A percentile compares a stretch with the other conserved stretches of the same genome.
Conservation (phyloP, 306 rosid species). For the Acacia confusa region DNA sequence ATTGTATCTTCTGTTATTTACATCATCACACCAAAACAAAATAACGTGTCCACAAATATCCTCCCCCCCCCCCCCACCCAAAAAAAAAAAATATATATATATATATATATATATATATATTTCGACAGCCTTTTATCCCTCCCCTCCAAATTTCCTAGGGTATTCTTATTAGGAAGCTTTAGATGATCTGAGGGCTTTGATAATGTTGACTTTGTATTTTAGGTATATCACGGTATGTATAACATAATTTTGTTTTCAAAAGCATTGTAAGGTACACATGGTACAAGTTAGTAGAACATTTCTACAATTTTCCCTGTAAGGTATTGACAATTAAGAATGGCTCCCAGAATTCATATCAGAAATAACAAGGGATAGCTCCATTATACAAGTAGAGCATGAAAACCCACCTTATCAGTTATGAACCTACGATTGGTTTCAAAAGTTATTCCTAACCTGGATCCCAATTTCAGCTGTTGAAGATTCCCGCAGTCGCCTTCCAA, state of each 20-base stretch:
- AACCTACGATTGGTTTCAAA: conserved; percentile 27
- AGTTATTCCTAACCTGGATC: conserved; percentile 72
- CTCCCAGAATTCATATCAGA: neutral
- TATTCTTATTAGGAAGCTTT: neutral
- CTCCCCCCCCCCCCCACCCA: too few relatives aligned
- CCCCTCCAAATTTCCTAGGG: neutral
- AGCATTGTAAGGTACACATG: neutral
- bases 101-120: too few relatives aligned
- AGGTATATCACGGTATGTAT: neutral
- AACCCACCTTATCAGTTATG: neutral
- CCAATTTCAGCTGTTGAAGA: conserved; percentile 65
- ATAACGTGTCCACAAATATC: neutral
- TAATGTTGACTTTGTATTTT: neutral
- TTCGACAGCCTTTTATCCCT: neutral
- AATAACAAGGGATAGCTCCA: conserved; percentile 1
- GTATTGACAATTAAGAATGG: neutral
- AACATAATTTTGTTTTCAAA: neutral
- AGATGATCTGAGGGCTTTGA: neutral
- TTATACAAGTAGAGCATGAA: neutral
- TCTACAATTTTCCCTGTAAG: neutral
- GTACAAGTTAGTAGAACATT: conserved; percentile 5
- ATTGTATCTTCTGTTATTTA: neutral
- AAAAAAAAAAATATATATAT: too few relatives aligned
- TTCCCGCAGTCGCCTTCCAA: conserved; percentile 69
- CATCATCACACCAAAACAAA: neutral